These are phyloP conservation scores for Monsonia emarginata DNA, from an alignment of 441 rosid species.

Conservation along the genomic window DNA sequence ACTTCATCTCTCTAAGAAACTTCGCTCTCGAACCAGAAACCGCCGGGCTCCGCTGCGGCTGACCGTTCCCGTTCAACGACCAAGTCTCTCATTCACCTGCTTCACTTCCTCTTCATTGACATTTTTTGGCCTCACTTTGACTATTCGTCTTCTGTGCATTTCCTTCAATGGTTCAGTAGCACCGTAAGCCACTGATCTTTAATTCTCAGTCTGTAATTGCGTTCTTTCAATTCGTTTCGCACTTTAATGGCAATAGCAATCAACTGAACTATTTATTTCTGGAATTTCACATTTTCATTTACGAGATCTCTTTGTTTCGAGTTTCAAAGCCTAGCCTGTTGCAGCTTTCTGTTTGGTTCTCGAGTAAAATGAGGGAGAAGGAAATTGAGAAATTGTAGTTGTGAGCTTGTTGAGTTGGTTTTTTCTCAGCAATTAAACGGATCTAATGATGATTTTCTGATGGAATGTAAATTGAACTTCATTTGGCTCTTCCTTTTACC, in stretches of 20 bases:
- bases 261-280: background rate
- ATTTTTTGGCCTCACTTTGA: background rate
- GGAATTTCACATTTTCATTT: background rate
- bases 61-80: background rate
- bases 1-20: background rate
- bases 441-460: background rate
- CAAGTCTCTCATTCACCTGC: background rate
- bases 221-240: background rate
- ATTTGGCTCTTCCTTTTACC: no score
- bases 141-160: slow-evolving; percentile 3
- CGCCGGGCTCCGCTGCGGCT: background rate
- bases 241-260: background rate
- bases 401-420: background rate
- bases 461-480: no score
- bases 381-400: background rate
- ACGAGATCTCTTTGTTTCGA: background rate
- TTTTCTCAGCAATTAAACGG: background rate
- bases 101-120: background rate
- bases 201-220: background rate
- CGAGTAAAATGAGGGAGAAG: background rate
- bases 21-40: background rate
- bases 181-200: slow-evolving; percentile 6
- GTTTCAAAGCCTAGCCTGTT: background rate
- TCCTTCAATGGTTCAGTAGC: background rate
- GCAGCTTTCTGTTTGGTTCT: slow-evolving; percentile 2